A percentile compares a stretch with the other conserved stretches of the same genome.
Evolutionary conservation across 169 alveolate genomes (phyloP).

Genomic region (Theileria annulata): DNA sequence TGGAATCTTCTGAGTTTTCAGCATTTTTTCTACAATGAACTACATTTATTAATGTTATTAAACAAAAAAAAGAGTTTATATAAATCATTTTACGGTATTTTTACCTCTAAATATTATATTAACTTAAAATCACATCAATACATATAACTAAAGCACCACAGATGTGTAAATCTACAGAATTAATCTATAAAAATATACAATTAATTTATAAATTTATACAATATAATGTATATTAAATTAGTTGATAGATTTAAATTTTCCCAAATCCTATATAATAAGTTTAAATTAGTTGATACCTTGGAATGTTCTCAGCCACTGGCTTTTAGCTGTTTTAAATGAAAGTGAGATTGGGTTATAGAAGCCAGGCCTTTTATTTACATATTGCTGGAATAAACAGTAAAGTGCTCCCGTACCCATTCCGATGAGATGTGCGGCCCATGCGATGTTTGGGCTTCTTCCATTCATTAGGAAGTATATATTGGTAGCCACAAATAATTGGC

Average conservation of each 20-base stretch:
- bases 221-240: neutral
- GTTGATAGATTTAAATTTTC: neutral
- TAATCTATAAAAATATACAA: no score
- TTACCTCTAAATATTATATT: no score
- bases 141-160: neutral
- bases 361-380: conserved; percentile 53
- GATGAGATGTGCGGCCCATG: conserved; percentile 81
- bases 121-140: no score
- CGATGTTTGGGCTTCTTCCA: conserved; percentile 62
- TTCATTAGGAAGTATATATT: conserved; percentile 67
- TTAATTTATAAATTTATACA: neutral
- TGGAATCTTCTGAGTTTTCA: no score
- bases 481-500: conserved; percentile 73
- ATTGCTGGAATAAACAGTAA: conserved; percentile 68
- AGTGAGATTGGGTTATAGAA: conserved; percentile 46
- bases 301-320: conserved; percentile 59
- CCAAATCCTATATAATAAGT: conserved; percentile 16
- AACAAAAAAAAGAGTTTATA: no score
- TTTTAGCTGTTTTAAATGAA: conserved; percentile 37
- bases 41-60: no score
- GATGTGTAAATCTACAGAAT: neutral
- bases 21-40: no score
- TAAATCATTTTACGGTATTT: no score
- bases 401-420: conserved; percentile 74
- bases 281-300: neutral